Evolutionary conservation across 805 yeast species (phyloP), one percentile per base, ranked within the genome.

Genomic region (Ogataea salicorniae): DNA sequence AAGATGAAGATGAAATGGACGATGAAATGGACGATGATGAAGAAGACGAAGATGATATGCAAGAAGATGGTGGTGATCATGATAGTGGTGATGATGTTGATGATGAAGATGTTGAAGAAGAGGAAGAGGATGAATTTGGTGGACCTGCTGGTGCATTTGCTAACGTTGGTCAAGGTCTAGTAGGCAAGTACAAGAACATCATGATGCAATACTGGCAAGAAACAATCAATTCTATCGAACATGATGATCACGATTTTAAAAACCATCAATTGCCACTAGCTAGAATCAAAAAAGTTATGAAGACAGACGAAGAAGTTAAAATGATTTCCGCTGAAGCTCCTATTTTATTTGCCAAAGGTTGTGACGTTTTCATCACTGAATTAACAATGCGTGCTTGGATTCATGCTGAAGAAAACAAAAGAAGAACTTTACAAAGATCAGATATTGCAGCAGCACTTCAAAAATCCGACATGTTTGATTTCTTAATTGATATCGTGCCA

Each of bases 241-340:
- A 79, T 62, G 89, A 82, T 58, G 88, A 84, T 49, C 96, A 88
- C 62, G 95, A 88, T 63, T 94, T 92, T 70, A 91, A 89, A 65
- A 87, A 88, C 55, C 97, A 94, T 64, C 96, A 91, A 53, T 72
- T 94, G 52, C 99, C 99, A 16, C 73, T 94, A 46, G 99, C 99
- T 5, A 77, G 99, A 57, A 94, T 94, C 59, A 92, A 94, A 63
- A 92, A 92, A 66, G 97, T 92, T 37, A 92, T 92, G 98, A 92
- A 92, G 64, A 91, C 97, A 0, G 98, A 92, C 64, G 96, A 89
- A 62, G 97, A 92, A 54, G 98, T 94, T 37, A 80, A 90, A 54
- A 94, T 94, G 99, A 94, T 94, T 48, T 82, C 94, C 53, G 98
- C 99, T 2, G 99, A 94, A 69, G 98, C 98, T 0, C 99, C 99